Conservation (phyloP, 2,329 filamentous ascomycete species). For the Aphanoascus verrucosus region DNA sequence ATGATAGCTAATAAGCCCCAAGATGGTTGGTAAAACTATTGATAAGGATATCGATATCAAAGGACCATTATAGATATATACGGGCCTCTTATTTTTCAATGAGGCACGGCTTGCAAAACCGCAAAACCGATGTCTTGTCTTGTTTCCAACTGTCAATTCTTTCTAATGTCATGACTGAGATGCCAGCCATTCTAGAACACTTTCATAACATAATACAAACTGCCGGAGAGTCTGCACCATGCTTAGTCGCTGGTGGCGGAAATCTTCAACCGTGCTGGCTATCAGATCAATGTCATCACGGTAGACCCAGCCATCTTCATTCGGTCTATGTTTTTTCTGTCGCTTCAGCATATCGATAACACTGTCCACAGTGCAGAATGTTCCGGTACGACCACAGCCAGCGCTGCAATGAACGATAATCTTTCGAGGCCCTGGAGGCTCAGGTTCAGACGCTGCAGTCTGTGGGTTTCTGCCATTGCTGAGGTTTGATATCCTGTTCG, state of each 20-base stretch:
- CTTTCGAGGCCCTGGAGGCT: slow-evolving; percentile 48
- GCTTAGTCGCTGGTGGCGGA: slow-evolving; percentile 74
- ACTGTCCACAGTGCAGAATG: slow-evolving; percentile 92
- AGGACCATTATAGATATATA: too few relatives aligned
- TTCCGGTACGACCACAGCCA: slow-evolving; percentile 87
- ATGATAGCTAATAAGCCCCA: too few relatives aligned
- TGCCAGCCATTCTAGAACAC: slow-evolving; percentile 71
- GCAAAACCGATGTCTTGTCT: not conserved
- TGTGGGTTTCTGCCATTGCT: slow-evolving; percentile 25
- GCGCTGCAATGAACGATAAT: slow-evolving; percentile 92
- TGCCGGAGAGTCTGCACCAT: slow-evolving; percentile 95
- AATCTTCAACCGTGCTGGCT: slow-evolving; percentile 79
- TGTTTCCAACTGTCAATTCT: not conserved
- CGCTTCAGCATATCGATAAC: slow-evolving; percentile 94
- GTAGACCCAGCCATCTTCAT: slow-evolving; percentile 49
- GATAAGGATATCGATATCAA: too few relatives aligned
- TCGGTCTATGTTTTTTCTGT: slow-evolving; percentile 38
- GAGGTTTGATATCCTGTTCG: slow-evolving; percentile 53
- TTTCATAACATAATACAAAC: slow-evolving; percentile 94
- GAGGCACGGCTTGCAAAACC: not conserved
- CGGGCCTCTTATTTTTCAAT: not conserved
- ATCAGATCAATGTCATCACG: slow-evolving; percentile 67
- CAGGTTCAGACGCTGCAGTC: slow-evolving; percentile 50
- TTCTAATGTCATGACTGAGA: not conserved
- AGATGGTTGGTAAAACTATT: too few relatives aligned